phyloP scores from a whole-genome alignment of 1,284 basidiomycete species.

The Coniferiporia weirii region DNA sequence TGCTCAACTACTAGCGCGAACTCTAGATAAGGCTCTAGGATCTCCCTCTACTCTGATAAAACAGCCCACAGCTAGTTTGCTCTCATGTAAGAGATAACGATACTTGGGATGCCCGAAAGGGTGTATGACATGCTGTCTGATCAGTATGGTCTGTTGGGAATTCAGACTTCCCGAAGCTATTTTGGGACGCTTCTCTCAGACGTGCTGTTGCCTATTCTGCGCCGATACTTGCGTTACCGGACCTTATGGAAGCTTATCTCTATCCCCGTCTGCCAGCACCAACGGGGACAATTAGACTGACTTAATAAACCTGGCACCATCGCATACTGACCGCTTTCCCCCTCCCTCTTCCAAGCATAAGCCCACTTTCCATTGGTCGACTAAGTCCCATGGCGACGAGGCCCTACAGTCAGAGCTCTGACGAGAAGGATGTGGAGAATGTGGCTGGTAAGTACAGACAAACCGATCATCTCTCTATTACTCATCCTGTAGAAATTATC shows the following conservation, averaged over 20 bases:
- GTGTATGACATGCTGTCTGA: too few species aligned
- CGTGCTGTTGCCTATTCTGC: background rate
- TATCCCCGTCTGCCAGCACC: background rate
- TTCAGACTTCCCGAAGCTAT: background rate
- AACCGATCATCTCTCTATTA: background rate
- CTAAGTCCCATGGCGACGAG: background rate
- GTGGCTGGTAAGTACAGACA: background rate
- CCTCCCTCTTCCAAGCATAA: background rate
- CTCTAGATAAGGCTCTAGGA: background rate
- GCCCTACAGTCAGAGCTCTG: slow-evolving; percentile 1
- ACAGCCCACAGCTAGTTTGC: too few species aligned
- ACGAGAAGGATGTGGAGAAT: slow-evolving; percentile 3
- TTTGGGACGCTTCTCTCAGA: background rate
- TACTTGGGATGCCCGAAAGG: too few species aligned
- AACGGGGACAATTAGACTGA: background rate
- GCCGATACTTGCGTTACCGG: background rate
- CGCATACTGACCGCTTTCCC: background rate
- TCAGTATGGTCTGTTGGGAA: too few species aligned
- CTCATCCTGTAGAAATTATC: background rate
- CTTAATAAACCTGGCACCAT: background rate
- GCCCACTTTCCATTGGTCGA: background rate
- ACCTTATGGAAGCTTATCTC: background rate
- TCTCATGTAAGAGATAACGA: too few species aligned
- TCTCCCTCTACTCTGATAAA: background rate
- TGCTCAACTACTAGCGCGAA: background rate